Base-by-base conservation (phyloP, 1,284 basidiomycete species). In the Cystobasidium sp. region DNA sequence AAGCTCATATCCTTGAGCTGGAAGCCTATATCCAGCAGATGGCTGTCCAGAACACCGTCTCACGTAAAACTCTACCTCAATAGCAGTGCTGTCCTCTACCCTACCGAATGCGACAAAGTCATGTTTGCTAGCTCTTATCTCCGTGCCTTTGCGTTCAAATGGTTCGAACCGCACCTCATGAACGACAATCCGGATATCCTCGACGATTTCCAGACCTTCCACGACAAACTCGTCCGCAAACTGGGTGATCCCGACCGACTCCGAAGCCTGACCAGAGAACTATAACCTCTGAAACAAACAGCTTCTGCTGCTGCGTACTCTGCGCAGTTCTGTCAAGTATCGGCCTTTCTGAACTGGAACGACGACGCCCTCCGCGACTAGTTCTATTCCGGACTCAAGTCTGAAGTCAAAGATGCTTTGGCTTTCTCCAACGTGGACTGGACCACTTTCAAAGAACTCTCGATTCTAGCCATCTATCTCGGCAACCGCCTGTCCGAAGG, bases 351-450 rank as follows among this genome's bases (percentile, higher is more conserved):
- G 20, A 12, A 71, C 12, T 78, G 77, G 77, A 41, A 76, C 61
- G 55, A 78, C 31, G 39, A 63, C 7, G 76, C 78, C 20, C 49
- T 75, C 6, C 55, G n/a, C 39, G 69, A 74, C 4, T 69, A 70
- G 41, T 79, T 76, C 77, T 77, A 78, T 52, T 55, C 46, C 1
- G 78, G 78, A 8, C 70, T 79, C 0, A 68, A 71, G 31, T 75
- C 75, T 14, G 16, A 12, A 6, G 67, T 78, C 64, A 76, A 78
- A 58, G 77, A 76, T 41, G 76, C 74, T 44, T 49, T 78, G 4
- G 69, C 77, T 3, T 39, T 51, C 22, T 51, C 24, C 8, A 58
- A 18, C 10, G 47, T 46, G 31, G 46, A 51, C 31, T 20, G 14
- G 9, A 6, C 14, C 24, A n/a, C 4, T 18, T 53, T 55, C 31